Percentiles rank a stretch among this genome's conserved stretches.
Conservation (phyloP, 352 stramenopile species). For the Pythium dissimile region DNA sequence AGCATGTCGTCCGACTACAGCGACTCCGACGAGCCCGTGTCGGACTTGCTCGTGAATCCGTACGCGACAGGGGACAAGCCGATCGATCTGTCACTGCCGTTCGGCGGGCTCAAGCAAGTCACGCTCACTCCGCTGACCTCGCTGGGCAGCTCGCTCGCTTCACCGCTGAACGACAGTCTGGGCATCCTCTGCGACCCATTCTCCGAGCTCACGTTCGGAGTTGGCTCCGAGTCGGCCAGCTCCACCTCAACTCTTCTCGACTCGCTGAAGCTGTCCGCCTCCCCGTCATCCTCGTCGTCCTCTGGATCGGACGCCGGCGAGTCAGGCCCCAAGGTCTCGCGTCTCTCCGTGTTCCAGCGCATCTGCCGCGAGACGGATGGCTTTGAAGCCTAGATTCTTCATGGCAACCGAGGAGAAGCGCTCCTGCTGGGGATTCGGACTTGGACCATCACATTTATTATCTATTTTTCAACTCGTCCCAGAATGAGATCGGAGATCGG, state of each 20-base stretch:
- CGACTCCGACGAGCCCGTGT: slow-evolving; percentile 65
- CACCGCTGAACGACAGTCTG: slow-evolving; percentile 21
- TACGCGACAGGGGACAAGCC: slow-evolving; percentile 53
- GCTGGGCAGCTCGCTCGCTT: slow-evolving; percentile 32
- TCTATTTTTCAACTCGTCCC: neutral
- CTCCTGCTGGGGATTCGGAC: too few relatives aligned
- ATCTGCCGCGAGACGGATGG: slow-evolving; percentile 68
- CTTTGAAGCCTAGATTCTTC: slow-evolving; percentile 20
- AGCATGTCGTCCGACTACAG: slow-evolving; percentile 56
- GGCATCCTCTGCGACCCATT: slow-evolving; percentile 52
- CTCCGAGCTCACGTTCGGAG: slow-evolving; percentile 28
- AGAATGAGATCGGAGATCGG: too few relatives aligned
- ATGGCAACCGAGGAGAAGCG: too few relatives aligned
- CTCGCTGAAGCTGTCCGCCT: slow-evolving; percentile 22
- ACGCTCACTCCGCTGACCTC: slow-evolving; percentile 52
- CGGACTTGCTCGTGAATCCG: slow-evolving; percentile 60
- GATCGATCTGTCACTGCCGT: slow-evolving; percentile 61
- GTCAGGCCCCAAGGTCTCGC: slow-evolving; percentile 52
- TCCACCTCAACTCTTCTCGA: slow-evolving; percentile 31
- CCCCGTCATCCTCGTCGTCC: slow-evolving; percentile 19
- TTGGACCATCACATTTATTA: too few relatives aligned
- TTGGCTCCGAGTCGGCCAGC: slow-evolving; percentile 26
- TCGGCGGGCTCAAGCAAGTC: slow-evolving; percentile 61
- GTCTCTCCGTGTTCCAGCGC: slow-evolving; percentile 77
- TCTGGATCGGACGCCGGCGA: slow-evolving; percentile 30